A percentile compares a stretch with the other conserved stretches of the same genome.
Evolutionary conservation across 2,329 filamentous ascomycete genomes (phyloP).

Genomic region (Ophiosphaerella herpotricha): DNA sequence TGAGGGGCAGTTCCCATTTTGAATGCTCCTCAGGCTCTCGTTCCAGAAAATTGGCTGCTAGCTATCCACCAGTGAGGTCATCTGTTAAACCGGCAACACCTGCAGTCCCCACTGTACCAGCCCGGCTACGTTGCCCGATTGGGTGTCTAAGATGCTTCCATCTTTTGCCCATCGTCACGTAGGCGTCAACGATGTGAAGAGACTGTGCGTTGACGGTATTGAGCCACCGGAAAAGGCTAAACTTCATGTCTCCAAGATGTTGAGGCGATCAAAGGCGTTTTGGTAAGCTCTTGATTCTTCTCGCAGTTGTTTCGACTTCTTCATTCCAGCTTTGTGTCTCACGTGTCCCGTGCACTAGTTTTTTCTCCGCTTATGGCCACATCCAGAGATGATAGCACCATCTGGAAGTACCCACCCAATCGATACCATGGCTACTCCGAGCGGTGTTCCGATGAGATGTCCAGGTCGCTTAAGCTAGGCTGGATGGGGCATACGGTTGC

Average conservation of each 20-base stretch:
- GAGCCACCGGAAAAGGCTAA: neutral
- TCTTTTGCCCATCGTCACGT: conserved; percentile 24
- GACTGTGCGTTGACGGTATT: conserved; percentile 2
- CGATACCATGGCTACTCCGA: too few relatives aligned
- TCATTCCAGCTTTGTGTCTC: neutral
- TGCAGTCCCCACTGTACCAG: conserved; percentile 13
- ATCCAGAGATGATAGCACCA: too few relatives aligned
- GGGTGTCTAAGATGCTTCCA: conserved; percentile 4
- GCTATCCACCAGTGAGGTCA: conserved; percentile 43
- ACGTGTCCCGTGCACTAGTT: neutral
- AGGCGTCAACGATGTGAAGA: conserved; percentile 27
- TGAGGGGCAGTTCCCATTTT: conserved; percentile 36
- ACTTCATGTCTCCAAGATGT: neutral
- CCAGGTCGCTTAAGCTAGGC: conserved; percentile 8
- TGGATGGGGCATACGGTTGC: conserved; percentile 6
- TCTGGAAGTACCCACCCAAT: too few relatives aligned
- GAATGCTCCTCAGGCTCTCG: conserved; percentile 18
- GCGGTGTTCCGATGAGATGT: neutral
- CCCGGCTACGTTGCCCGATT: conserved; percentile 24
- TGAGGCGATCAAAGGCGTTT: neutral
- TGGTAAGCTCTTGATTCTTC: neutral
- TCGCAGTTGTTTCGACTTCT: neutral
- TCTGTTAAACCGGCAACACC: conserved; percentile 21
- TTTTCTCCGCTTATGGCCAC: too few relatives aligned
- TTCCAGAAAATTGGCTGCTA: conserved; percentile 31